Base-by-base conservation (phyloP, 176 grass and related monocot species). In the Musa troglodytarum region DNA sequence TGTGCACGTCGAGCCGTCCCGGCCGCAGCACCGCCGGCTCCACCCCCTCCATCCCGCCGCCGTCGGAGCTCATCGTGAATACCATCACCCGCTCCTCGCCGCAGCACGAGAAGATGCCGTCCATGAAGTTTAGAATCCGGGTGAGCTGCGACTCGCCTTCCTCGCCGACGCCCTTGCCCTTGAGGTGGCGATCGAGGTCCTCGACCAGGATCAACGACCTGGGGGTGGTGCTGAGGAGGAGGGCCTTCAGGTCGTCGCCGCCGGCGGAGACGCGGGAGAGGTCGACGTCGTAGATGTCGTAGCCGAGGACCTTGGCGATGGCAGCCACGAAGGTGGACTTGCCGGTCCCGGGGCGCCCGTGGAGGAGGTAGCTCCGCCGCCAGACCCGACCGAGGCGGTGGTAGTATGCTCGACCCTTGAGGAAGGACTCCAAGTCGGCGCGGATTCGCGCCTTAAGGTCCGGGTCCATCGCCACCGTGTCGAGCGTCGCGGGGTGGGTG, bases 361-460 rank as follows among this genome's bases (percentile, higher is more conserved):
- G 86, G 62, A 99, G 91, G 24, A 99, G 91, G 78, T 99, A 99
- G 85, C 96, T 99, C 69, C 96, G 87, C 15, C 96, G 96, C 96
- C 96, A 99, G 0, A 92, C 91, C 74, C 96, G 86, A 50, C 96
- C 91, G 1, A 99, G 86, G 3, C 83, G 88, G 80, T 95, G 91
- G 76, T 95, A 99, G 82, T 95, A 99, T 0, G 79, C 76, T 28
- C 85, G 86, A 76, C 91, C 96, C 65, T 95, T 90, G 74, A 99
- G 79, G 76, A 99, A 99, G 49, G 25, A 76, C 80, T 95, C 96
- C 5, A 99, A 74, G 74, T 99, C 96, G 50, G 79, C 70, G 54
- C 86, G 80, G 52, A 94, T 76, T 8, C 88, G 88, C 29, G 73
- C 14, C 81, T 92, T 94, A 62, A 99, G 91, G 19, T 89, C 92